phyloP scores from a whole-genome alignment of 169 alveolate genomes.

The Eimeria tenella region DNA sequence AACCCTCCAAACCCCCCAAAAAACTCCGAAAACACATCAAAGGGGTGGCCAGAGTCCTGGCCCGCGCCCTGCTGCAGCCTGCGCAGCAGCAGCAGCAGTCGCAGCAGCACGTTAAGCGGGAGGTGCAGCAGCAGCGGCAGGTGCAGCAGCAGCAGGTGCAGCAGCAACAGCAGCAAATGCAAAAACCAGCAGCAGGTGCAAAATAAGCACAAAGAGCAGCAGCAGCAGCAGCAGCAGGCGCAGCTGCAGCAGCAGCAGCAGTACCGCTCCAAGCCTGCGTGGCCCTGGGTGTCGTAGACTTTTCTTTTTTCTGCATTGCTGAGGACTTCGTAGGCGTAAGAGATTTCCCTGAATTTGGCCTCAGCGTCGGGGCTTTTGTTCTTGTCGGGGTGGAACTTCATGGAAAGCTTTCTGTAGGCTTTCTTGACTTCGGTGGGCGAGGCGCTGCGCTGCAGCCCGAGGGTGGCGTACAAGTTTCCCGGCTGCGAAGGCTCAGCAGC shows the following conservation, averaged over 20 bases:
- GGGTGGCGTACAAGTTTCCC: conserved; percentile 80
- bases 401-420: conserved; percentile 90
- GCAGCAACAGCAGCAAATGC: too few species aligned
- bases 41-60: conserved; percentile 9
- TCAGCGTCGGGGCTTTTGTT: conserved; percentile 86
- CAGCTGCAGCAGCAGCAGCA: neutral
- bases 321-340: conserved; percentile 94
- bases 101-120: neutral
- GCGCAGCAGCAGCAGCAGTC: neutral
- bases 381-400: conserved; percentile 93
- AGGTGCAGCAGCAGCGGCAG: neutral
- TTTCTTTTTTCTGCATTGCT: conserved; percentile 91
- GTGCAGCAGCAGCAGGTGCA: neutral
- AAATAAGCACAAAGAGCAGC: neutral
- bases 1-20: conserved; percentile 62
- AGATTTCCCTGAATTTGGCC: conserved; percentile 90
- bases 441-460: conserved; percentile 84
- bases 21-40: conserved; percentile 68
- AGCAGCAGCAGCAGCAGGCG: neutral
- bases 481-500: conserved; percentile 2
- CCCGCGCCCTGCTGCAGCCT: conserved; percentile 73
- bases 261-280: conserved; percentile 76
- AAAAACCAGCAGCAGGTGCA: neutral
- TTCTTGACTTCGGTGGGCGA: conserved; percentile 88
- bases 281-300: conserved; percentile 77